Evolutionary conservation across 345 rosid genomes (phyloP), one percentile per base, ranked within the genome.

Genomic region (Gossypium anomalum): DNA sequence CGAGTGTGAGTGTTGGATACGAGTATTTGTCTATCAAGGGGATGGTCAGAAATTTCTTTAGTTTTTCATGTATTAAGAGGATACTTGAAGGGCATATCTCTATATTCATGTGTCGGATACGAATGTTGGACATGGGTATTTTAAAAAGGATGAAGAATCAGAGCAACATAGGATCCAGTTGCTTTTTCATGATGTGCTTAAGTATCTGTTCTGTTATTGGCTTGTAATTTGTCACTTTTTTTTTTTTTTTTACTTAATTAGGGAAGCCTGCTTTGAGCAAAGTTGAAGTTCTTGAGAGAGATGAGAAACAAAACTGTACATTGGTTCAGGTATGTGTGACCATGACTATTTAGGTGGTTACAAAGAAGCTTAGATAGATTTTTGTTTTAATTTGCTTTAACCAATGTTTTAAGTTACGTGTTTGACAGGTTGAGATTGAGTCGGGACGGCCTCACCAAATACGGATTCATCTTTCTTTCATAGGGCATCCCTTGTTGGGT

Each of bases 381-480:
- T 45, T 11, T 48, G 41, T 15, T 67, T 29, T 67, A 12, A 29
- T 60, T 76, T 61, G 27, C 78, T 12, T 77, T 11, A 2, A 41
- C 20, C 14, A 49, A 29, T 57, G 5, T 51, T 2, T n/a, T 48
- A 59, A 45, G 56, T 52, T 65, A 7, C 15, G 7, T 78, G 73
- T 67, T 61, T 74, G 61, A 79, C 85, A 92, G 97, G 97, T 90
- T 41, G 89, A 90, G 83, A 94, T 92, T 76, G 93, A 94, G 66
- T 87, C 97, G 13, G 97, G 97, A 71, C 83, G 97, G 55, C 97
- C 98, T 59, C 98, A 88, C 80, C 97, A 94, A 80, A 94, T 92
- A 73, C 86, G 97, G 43, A 92, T 90, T 77, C 98, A 90, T 84
- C 94, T 94, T 80, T 84, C 98, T 53, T 94, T 84, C 80, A 81